Evolutionary conservation across 148 eudicot species (phyloP).

Genomic region (Arbutus unedo): DNA sequence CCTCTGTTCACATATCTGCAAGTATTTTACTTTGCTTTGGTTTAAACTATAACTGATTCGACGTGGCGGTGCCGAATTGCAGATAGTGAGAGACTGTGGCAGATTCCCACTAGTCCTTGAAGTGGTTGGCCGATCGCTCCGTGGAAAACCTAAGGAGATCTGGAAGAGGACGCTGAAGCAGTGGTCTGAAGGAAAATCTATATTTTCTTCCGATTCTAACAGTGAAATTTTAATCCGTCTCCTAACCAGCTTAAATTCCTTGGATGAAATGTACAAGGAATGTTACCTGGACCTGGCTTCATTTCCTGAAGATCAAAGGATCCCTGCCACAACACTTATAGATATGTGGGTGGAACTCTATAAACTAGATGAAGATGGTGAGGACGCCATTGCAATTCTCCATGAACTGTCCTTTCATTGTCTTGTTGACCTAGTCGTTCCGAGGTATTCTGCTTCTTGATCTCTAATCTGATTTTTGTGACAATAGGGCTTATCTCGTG

Average conservation of each 20-base stretch:
- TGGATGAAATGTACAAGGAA: slow-evolving; percentile 21
- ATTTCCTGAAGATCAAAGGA: slow-evolving; percentile 28
- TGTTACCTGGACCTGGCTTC: slow-evolving; percentile 26
- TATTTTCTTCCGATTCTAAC: slow-evolving; percentile 5
- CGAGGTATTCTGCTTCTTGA: slow-evolving; percentile 16
- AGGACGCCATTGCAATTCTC: slow-evolving; percentile 10
- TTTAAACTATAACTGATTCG: background rate
- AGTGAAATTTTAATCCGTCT: slow-evolving; percentile 16
- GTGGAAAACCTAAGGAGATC: slow-evolving; percentile 11
- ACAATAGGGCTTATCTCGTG: background rate
- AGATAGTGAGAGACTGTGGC: slow-evolving; percentile 28
- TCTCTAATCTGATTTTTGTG: background rate
- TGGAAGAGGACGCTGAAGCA: slow-evolving; percentile 19
- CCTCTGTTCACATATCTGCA: background rate
- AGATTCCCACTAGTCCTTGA: slow-evolving; percentile 30
- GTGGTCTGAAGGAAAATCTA: slow-evolving; percentile 18
- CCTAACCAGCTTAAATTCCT: slow-evolving; percentile 18
- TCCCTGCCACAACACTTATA: slow-evolving; percentile 22
- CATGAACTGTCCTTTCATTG: slow-evolving; percentile 17
- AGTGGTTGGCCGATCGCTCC: slow-evolving; percentile 25
- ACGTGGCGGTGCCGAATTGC: background rate
- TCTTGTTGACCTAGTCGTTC: slow-evolving; percentile 11
- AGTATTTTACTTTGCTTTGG: background rate
- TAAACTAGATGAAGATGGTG: slow-evolving; percentile 20
- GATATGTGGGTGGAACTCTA: slow-evolving; percentile 27